Base-by-base conservation (phyloP, 305 asterid species). In the Striga hermonthica region DNA sequence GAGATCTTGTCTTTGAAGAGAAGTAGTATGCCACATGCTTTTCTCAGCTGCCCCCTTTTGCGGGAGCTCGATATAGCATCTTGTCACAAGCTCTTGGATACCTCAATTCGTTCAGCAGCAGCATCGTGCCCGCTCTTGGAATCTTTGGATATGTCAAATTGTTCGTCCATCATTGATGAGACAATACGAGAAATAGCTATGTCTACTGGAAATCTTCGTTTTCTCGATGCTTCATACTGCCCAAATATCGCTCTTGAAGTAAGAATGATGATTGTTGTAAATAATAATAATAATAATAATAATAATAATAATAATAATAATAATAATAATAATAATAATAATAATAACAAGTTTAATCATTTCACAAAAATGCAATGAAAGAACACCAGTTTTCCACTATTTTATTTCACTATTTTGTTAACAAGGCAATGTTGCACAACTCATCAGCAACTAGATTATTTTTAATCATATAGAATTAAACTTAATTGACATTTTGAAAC, bases 181-280 rank as follows among this genome's bases (percentile, higher is more conserved):
- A 84, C 97, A 62, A 75, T 90, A 58, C 88, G 84, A 53, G 92
- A 80, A 64, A 83, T 90, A 72, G 80, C 95, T 54, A 28, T 6
- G 4, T 48, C 77, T 67, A 88, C 93, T 75, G 81, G n/a, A 52
- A 83, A 83, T 76, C 91, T 90, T 52, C 92, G 68, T 48, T 64
- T 72, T 72, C 90, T 90, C 15, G 84, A 84, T 79, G 91, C 90
- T 62, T 90, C 97, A 34, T 88, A 80, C 78, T 90, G 95, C 82
- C 91, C 93, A 53, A 84, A 84, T 80, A 79, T 90, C 64, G 77
- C 91, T 68, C 81, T 90, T 61, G 95, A 88, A 82, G 97, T 90
- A 58, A 64, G 75, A 64, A 66, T 75, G 31, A 22, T 22, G 31
- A 22, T 2, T 22, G 31, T 22, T 1, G 31, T 22, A 0, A 22